Evolutionary conservation across 305 asterid species (phyloP).

Genomic region (Fraxinus angustifolia): DNA sequence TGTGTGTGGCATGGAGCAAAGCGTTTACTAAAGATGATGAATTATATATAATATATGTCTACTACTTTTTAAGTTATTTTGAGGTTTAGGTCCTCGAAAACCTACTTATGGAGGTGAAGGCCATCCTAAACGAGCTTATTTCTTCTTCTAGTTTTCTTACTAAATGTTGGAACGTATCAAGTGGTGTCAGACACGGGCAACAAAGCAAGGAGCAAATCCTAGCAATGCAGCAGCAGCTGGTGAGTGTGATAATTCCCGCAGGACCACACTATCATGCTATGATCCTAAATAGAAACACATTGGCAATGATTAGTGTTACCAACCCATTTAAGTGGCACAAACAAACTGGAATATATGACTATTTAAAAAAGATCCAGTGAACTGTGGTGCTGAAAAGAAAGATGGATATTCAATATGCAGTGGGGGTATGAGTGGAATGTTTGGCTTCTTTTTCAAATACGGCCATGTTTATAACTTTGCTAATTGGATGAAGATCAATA

Average conservation of each 20-base stretch:
- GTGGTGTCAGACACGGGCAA: neutral
- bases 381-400: too few species aligned
- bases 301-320: neutral
- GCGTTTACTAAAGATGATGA: neutral
- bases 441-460: too few species aligned
- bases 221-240: neutral
- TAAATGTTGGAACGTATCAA: too few species aligned
- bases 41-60: neutral
- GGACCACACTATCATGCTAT: neutral
- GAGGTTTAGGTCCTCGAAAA: neutral
- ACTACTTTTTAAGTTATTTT: neutral
- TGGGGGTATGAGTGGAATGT: too few species aligned
- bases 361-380: too few species aligned
- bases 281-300: neutral
- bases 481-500: too few species aligned
- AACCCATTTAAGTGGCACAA: neutral
- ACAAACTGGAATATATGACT: neutral
- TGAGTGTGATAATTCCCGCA: neutral
- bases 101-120: neutral
- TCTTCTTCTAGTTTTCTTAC: neutral
- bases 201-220: neutral
- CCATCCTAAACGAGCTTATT: neutral
- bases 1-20: neutral
- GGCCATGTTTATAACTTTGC: too few species aligned
- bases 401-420: too few species aligned